Evolutionary conservation across 2,329 filamentous ascomycete species (phyloP).

Genomic region (Cordyceps fumosorosea): DNA sequence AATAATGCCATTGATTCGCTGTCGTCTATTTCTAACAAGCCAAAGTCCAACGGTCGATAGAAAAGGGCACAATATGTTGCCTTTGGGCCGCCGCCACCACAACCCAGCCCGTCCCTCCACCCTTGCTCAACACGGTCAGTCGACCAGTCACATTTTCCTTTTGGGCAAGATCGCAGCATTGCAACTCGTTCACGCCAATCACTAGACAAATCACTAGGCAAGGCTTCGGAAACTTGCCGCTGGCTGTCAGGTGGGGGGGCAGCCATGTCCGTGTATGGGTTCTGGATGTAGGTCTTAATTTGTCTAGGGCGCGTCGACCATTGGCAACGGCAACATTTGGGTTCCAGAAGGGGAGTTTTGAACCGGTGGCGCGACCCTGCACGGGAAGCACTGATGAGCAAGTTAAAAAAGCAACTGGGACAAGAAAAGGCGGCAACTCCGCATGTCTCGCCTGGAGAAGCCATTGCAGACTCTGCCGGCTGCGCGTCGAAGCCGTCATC

Average conservation of each 20-base stretch:
- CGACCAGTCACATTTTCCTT: conserved; percentile 4
- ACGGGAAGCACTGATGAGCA: neutral
- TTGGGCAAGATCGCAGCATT: neutral
- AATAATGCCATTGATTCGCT: neutral
- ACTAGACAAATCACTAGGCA: neutral
- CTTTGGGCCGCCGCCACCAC: neutral
- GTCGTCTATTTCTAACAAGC: neutral
- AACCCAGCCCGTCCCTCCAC: neutral
- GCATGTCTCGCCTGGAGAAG: neutral
- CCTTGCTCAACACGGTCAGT: neutral
- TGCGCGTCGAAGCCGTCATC: neutral
- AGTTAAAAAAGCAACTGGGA: neutral
- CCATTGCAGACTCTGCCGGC: neutral
- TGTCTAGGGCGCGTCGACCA: neutral
- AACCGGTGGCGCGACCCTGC: too few species aligned
- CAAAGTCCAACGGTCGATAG: neutral
- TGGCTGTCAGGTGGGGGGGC: neutral
- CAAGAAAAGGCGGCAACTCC: neutral
- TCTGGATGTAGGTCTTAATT: neutral
- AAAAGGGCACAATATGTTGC: neutral
- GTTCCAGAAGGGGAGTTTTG: neutral
- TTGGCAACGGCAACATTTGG: neutral
- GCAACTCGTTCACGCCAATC: neutral
- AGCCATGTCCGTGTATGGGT: neutral
- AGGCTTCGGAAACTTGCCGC: neutral